These are phyloP conservation scores for Penicillium atrosanguineum DNA, from an alignment of 495 filamentous ascomycete genomes.

Conservation along the genomic window DNA sequence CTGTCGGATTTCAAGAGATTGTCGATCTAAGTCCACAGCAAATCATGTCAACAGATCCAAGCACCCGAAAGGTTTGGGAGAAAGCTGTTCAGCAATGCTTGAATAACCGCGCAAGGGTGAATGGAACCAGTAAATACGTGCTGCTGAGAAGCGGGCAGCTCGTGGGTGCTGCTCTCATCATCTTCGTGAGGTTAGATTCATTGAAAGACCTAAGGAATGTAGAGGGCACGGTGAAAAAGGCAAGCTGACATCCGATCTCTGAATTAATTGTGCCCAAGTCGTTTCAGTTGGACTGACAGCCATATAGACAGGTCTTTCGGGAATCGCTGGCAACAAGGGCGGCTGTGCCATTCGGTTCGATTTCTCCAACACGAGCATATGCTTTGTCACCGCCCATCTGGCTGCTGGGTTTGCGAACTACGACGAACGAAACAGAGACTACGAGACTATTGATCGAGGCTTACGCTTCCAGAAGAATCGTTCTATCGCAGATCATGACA, in stretches of 20 bases:
- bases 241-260: conserved; percentile 12
- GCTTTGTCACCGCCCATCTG: conserved; percentile 95
- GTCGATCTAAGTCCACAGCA: conserved; percentile 95
- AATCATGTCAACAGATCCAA: conserved; percentile 97
- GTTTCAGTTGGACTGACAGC: conserved; percentile 5
- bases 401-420: conserved; percentile 97
- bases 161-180: conserved; percentile 86
- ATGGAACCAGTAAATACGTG: conserved; percentile 75
- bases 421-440: conserved; percentile 92
- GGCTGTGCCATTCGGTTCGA: conserved; percentile 97
- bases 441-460: conserved; percentile 82
- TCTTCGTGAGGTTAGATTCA: conserved; percentile 78
- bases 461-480: conserved; percentile 87
- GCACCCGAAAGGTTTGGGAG: conserved; percentile 83
- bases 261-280: background rate
- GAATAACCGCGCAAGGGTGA: conserved; percentile 62
- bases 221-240: conserved; percentile 92
- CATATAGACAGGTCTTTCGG: conserved; percentile 81
- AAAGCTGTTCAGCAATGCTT: conserved; percentile 71
- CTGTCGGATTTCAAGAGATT: conserved; percentile 95
- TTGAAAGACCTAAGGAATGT: conserved; percentile 89
- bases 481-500: conserved; percentile 87
- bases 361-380: conserved; percentile 87
- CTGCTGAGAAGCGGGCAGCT: conserved; percentile 89
- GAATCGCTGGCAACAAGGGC: conserved; percentile 97